Conservation (phyloP, 2,329 filamentous ascomycete species). For the Aspergillus piperis region DNA sequence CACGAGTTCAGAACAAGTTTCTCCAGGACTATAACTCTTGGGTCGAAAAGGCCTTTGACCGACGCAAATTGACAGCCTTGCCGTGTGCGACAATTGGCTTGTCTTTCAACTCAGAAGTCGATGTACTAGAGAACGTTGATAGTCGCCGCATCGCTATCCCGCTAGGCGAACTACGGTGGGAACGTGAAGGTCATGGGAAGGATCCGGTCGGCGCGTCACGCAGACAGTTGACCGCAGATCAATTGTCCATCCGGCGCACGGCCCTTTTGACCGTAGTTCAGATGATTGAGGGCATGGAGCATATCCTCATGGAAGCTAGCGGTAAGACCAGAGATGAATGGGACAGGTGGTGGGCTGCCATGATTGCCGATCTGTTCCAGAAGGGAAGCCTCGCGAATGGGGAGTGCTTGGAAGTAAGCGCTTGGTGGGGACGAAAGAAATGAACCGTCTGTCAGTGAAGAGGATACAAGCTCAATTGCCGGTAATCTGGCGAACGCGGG, state of each 20-base stretch:
- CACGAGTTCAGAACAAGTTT: conserved; percentile 76
- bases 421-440: conserved; percentile 64
- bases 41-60: conserved; percentile 74
- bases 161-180: conserved; percentile 81
- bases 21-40: conserved; percentile 81
- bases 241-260: conserved; percentile 72
- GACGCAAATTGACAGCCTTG: conserved; percentile 67
- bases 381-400: conserved; percentile 77
- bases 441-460: conserved; percentile 27
- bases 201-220: conserved; percentile 32
- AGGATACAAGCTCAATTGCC: conserved; percentile 22
- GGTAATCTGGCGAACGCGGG: conserved; percentile 33
- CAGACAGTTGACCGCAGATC: conserved; percentile 64
- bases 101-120: conserved; percentile 78
- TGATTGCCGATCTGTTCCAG: conserved; percentile 81
- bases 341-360: conserved; percentile 83
- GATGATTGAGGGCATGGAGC: conserved; percentile 82
- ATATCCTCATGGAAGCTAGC: conserved; percentile 75
- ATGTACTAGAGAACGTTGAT: conserved; percentile 67
- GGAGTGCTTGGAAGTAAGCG: conserved; percentile 73
- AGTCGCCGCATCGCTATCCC: conserved; percentile 83
- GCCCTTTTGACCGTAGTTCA: conserved; percentile 81
- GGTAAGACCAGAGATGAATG: conserved; percentile 89
- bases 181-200: conserved; percentile 62
- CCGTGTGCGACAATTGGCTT: conserved; percentile 78